These are phyloP conservation scores for Phaeosphaeria sp. DNA, from an alignment of 2,329 filamentous ascomycete species.

Conservation along the genomic window DNA sequence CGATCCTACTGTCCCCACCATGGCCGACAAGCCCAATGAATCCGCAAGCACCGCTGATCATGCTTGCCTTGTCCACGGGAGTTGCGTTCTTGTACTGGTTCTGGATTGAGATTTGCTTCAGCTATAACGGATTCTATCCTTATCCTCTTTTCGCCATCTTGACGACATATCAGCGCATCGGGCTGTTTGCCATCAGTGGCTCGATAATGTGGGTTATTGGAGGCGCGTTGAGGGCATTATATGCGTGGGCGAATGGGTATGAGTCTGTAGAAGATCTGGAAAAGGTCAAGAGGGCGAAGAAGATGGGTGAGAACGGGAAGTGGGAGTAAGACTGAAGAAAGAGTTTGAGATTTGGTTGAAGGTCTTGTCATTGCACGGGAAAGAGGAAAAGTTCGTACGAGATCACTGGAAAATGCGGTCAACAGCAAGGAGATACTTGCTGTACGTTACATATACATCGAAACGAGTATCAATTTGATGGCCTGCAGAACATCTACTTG, in stretches of 20 bases:
- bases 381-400: too few relatives aligned
- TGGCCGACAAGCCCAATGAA: slow-evolving; percentile 65
- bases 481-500: too few relatives aligned
- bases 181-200: slow-evolving; percentile 74
- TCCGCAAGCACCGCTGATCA: slow-evolving; percentile 58
- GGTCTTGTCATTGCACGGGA: too few relatives aligned
- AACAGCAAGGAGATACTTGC: too few relatives aligned
- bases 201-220: slow-evolving; percentile 75
- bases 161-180: slow-evolving; percentile 68
- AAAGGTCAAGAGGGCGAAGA: slow-evolving; percentile 24
- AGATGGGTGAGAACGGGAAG: slow-evolving; percentile 23
- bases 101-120: slow-evolving; percentile 77
- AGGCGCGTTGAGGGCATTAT: slow-evolving; percentile 71
- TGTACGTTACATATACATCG: too few relatives aligned
- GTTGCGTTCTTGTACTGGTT: slow-evolving; percentile 75
- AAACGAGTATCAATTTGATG: too few relatives aligned
- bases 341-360: too few relatives aligned
- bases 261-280: slow-evolving; percentile 30
- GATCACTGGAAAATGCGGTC: too few relatives aligned
- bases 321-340: slow-evolving; percentile 21
- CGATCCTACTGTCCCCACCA: slow-evolving; percentile 73
- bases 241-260: slow-evolving; percentile 69
- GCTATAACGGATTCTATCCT: slow-evolving; percentile 76
- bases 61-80: slow-evolving; percentile 63
- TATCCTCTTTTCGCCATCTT: slow-evolving; percentile 83